Conservation (phyloP, 1,284 basidiomycete species). For the Fomitopsis pinicola region DNA sequence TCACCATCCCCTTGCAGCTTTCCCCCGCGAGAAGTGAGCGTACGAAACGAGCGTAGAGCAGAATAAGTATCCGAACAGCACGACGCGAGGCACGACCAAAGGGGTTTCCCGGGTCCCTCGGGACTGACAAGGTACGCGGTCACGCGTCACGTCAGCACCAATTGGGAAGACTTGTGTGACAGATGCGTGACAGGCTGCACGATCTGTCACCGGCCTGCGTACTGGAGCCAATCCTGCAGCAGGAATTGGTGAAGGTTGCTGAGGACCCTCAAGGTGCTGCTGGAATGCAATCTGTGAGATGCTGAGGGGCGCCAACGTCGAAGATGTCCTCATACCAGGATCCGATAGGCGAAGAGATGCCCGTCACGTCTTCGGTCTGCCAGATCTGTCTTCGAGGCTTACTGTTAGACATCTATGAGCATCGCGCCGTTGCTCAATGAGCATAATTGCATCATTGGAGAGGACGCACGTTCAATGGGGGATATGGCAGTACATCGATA, state of each 20-base stretch:
- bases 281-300: background rate
- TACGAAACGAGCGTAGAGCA: background rate
- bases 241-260: background rate
- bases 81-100: background rate
- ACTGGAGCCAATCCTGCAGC: background rate
- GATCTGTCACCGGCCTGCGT: background rate
- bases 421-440: too few relatives aligned
- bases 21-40: background rate
- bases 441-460: too few relatives aligned
- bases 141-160: background rate
- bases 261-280: background rate
- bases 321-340: background rate
- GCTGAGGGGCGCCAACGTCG: background rate
- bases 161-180: background rate
- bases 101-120: slow-evolving; percentile 1
- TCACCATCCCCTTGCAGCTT: background rate
- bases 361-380: too few relatives aligned
- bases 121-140: slow-evolving; percentile 1
- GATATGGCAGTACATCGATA: too few relatives aligned
- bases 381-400: too few relatives aligned
- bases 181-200: background rate
- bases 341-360: background rate
- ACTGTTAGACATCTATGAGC: background rate
- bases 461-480: too few relatives aligned
- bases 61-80: background rate